Evolutionary conservation across 1,139 yeast species (phyloP).

Genomic region (Zygosaccharomyces sapae): DNA sequence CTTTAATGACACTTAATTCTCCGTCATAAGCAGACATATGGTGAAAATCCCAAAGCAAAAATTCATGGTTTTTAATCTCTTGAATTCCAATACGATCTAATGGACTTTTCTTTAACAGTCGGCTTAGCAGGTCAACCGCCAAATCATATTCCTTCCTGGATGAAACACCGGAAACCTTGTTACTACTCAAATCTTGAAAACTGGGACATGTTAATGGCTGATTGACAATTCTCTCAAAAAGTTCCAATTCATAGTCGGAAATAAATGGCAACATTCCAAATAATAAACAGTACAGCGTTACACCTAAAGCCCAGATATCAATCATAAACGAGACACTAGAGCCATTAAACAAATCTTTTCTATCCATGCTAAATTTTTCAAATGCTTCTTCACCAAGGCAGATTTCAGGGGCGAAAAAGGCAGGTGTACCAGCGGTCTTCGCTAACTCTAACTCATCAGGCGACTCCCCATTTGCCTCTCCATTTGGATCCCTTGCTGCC

Average conservation of each 20-base stretch:
- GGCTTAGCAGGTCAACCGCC: constrained; percentile 62
- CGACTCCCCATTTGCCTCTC: constrained; percentile 43
- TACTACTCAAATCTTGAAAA: constrained; percentile 40
- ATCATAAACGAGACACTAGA: constrained; percentile 50
- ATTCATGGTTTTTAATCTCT: constrained; percentile 77
- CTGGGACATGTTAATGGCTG: constrained; percentile 61
- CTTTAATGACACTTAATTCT: constrained; percentile 16
- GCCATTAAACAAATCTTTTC: constrained; percentile 36
- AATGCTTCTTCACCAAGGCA: constrained; percentile 32
- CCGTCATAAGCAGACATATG: constrained; percentile 19
- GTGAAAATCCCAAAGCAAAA: constrained; percentile 40
- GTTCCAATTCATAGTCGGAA: constrained; percentile 81
- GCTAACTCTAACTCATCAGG: constrained; percentile 74
- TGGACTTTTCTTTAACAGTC: constrained; percentile 70
- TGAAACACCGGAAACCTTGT: constrained; percentile 30
- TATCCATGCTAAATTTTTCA: constrained; percentile 24
- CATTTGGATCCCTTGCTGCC: constrained; percentile 55
- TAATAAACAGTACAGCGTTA: constrained; percentile 80
- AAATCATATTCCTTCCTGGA: constrained; percentile 49
- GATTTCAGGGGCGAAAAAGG: constrained; percentile 46
- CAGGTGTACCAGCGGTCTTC: constrained; percentile 89
- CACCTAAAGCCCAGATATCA: constrained; percentile 97
- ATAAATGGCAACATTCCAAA: constrained; percentile 89
- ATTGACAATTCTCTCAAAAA: constrained; percentile 77
- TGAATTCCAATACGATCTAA: constrained; percentile 60